Percentiles rank a stretch among this genome's conserved stretches.
These are phyloP conservation scores for Lantana camara DNA, from an alignment of 257 asterid species.

Conservation along the genomic window DNA sequence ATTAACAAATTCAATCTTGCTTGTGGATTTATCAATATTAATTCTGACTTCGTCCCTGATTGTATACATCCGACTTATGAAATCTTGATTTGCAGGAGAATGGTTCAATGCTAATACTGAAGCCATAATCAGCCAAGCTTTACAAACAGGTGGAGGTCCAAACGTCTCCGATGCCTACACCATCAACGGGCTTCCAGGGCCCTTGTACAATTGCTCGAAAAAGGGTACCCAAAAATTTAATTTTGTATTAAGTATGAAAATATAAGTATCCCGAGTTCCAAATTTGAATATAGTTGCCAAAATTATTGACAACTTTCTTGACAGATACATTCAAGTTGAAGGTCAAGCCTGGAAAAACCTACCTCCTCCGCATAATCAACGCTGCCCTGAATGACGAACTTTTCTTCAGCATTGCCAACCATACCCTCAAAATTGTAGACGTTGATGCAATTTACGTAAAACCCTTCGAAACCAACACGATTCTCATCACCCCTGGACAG, in stretches of 20 bases:
- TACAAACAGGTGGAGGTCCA: conserved; percentile 31
- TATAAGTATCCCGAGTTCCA: too few species aligned
- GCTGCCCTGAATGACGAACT: conserved; percentile 5
- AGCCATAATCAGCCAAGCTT: conserved; percentile 10
- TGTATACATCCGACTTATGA: too few species aligned
- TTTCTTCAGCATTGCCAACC: conserved; percentile 43
- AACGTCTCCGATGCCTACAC: conserved; percentile 25
- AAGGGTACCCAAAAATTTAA: conserved; percentile 15
- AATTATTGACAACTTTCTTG: not conserved
- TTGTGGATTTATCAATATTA: too few species aligned
- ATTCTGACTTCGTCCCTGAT: too few species aligned
- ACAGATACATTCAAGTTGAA: conserved; percentile 39
- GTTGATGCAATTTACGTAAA: conserved; percentile 51
- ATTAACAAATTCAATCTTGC: too few species aligned
- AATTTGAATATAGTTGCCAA: too few species aligned
- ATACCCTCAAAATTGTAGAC: conserved; percentile 48
- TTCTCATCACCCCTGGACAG: conserved; percentile 53
- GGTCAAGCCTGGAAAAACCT: not conserved
- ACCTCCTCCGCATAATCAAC: not conserved
- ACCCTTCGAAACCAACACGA: conserved; percentile 44
- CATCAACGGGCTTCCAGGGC: not conserved
- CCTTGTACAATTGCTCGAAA: conserved; percentile 22
- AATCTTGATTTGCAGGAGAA: not conserved
- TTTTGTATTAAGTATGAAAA: not conserved
- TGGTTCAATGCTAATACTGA: not conserved